These are phyloP conservation scores for Papiliotrema nemorosa DNA, from an alignment of 1,284 basidiomycete genomes.

Conservation along the genomic window DNA sequence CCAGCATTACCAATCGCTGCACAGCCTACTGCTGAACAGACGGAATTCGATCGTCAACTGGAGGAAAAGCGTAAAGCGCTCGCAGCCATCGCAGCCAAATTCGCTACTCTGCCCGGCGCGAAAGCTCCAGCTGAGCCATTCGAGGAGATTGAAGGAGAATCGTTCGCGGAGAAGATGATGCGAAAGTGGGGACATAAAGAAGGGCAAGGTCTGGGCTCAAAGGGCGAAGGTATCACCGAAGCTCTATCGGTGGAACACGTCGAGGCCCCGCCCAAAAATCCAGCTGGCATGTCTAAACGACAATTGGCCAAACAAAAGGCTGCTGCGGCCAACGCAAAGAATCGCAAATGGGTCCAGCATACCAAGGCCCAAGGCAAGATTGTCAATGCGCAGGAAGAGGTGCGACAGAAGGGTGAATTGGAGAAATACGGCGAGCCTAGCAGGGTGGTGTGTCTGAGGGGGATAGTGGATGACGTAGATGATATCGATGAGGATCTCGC, in stretches of 20 bases:
- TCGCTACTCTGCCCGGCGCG: constrained; percentile 19
- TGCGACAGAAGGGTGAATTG: constrained; percentile 65
- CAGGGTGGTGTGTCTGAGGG: constrained; percentile 78
- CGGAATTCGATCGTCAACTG: constrained; percentile 34
- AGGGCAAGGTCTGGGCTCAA: constrained; percentile 80
- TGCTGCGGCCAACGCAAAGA: constrained; percentile 36
- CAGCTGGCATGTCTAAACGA: constrained; percentile 34
- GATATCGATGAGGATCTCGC: constrained; percentile 78
- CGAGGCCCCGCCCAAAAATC: constrained; percentile 52
- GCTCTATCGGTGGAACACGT: constrained; percentile 70
- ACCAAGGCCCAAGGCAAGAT: constrained; percentile 68
- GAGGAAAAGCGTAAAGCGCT: constrained; percentile 66
- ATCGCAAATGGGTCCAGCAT: constrained; percentile 37
- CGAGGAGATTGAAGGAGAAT: constrained; percentile 2
- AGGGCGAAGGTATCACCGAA: constrained; percentile 78
- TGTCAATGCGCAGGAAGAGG: constrained; percentile 78
- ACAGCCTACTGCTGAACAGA: constrained; percentile 1
- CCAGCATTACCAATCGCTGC: constrained; percentile 1
- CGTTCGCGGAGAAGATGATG: constrained; percentile 48
- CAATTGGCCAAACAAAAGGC: constrained; percentile 37
- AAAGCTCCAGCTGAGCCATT: constrained; percentile 9
- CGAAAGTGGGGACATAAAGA: constrained; percentile 88
- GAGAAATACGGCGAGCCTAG: constrained; percentile 81
- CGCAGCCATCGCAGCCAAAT: constrained; percentile 64
- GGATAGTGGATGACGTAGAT: constrained; percentile 77